phyloP scores from a whole-genome alignment of 345 rosid species.

The Moringa oleifera region DNA sequence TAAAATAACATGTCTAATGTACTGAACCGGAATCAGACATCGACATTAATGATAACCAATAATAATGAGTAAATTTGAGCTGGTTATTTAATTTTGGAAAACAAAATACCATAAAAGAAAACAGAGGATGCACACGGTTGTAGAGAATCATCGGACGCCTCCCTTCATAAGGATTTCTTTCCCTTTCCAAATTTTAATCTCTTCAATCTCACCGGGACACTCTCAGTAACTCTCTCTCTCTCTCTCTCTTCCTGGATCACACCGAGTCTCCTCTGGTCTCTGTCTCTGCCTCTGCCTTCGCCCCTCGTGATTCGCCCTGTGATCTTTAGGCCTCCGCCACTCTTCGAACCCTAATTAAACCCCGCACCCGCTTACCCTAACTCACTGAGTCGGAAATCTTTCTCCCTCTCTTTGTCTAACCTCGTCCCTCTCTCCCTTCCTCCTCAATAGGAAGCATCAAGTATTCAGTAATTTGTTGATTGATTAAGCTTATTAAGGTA shows the following conservation, averaged over 20 bases:
- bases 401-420: background rate
- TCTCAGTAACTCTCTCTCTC: background rate
- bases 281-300: background rate
- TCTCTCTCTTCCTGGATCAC: background rate
- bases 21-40: too few relatives aligned
- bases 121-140: background rate
- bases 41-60: too few relatives aligned
- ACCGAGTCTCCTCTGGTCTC: background rate
- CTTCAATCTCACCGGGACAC: background rate
- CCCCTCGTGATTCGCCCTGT: background rate
- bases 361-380: constrained; percentile 9
- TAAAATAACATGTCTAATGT: too few relatives aligned
- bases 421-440: background rate
- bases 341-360: constrained; percentile 8
- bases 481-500: constrained; percentile 3
- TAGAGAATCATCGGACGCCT: background rate
- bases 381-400: constrained; percentile 1
- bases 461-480: background rate
- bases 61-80: too few relatives aligned
- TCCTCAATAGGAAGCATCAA: background rate
- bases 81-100: too few relatives aligned
- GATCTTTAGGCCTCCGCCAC: background rate
- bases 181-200: background rate
- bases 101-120: too few relatives aligned
- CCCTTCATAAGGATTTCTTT: background rate